A percentile compares a stretch with the other conserved stretches of the same genome.
These are phyloP conservation scores for Ilyonectria destructans DNA, from an alignment of 2,329 filamentous ascomycete genomes.

Conservation along the genomic window DNA sequence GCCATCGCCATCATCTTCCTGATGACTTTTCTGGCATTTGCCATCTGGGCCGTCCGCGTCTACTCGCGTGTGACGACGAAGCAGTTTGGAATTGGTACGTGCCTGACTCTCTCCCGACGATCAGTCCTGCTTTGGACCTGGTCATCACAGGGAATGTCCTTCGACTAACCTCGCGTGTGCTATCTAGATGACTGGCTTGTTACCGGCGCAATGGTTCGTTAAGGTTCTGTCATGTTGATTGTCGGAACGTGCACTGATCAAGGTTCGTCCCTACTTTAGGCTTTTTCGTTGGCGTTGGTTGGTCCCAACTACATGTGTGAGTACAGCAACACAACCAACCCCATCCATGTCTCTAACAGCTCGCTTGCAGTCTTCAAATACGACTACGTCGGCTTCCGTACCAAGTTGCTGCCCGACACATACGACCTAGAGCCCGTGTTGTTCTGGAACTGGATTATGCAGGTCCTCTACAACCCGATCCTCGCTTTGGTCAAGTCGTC, in stretches of 20 bases:
- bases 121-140: background rate
- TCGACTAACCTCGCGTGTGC: constrained; percentile 4
- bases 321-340: background rate
- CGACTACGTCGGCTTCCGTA: constrained; percentile 39
- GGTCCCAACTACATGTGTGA: constrained; percentile 40
- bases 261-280: constrained; percentile 11
- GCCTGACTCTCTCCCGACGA: background rate
- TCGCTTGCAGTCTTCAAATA: constrained; percentile 36
- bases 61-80: constrained; percentile 40
- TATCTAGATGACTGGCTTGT: constrained; percentile 41
- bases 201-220: constrained; percentile 36
- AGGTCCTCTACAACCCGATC: constrained; percentile 61
- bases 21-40: constrained; percentile 38
- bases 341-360: background rate
- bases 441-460: constrained; percentile 46
- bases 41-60: constrained; percentile 35
- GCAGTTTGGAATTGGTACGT: constrained; percentile 40
- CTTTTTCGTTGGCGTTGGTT: constrained; percentile 36
- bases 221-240: background rate
- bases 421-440: constrained; percentile 39
- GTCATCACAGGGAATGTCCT: background rate
- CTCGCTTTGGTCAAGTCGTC: constrained; percentile 63
- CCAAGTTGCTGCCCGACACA: constrained; percentile 20
- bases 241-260: background rate
- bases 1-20: constrained; percentile 41